Percentiles rank a stretch among this genome's conserved stretches.
These are phyloP conservation scores for Trichomonascus vanleenenianus DNA, from an alignment of 805 yeast genomes.

Conservation along the genomic window DNA sequence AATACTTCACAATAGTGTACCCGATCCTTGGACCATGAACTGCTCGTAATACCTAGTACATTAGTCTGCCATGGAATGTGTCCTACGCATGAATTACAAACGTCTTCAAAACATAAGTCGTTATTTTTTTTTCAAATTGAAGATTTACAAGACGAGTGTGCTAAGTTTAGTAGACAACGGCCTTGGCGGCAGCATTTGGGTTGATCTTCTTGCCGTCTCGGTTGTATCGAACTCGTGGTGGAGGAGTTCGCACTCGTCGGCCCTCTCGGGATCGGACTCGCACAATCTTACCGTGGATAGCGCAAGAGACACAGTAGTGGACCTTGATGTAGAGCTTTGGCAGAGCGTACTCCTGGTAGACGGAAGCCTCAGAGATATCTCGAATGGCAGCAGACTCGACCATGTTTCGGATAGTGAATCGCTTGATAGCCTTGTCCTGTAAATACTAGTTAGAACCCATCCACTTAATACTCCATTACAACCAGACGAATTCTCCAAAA, in stretches of 20 bases:
- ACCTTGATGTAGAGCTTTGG: conserved; percentile 99
- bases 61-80: no score
- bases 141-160: no score
- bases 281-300: conserved; percentile 99
- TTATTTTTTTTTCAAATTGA: no score
- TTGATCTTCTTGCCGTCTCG: conserved; percentile 85
- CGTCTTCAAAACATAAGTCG: no score
- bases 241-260: conserved; percentile 99
- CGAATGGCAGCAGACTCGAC: conserved; percentile 99
- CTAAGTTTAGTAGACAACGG: conserved; percentile 44
- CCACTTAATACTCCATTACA: no score
- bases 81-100: no score
- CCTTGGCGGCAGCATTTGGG: conserved; percentile 97
- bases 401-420: conserved; percentile 99
- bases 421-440: conserved; percentile 98
- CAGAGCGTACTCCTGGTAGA: conserved; percentile 97
- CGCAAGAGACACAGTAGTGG: conserved; percentile 99
- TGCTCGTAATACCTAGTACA: no score
- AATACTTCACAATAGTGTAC: no score
- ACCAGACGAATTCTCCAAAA: background rate
- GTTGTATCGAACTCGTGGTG: conserved; percentile 98
- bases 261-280: conserved; percentile 99
- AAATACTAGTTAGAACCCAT: no score
- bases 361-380: conserved; percentile 99
- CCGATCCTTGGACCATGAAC: no score